These are phyloP conservation scores for Silene latifolia DNA, from an alignment of 148 eudicot species.

Conservation along the genomic window DNA sequence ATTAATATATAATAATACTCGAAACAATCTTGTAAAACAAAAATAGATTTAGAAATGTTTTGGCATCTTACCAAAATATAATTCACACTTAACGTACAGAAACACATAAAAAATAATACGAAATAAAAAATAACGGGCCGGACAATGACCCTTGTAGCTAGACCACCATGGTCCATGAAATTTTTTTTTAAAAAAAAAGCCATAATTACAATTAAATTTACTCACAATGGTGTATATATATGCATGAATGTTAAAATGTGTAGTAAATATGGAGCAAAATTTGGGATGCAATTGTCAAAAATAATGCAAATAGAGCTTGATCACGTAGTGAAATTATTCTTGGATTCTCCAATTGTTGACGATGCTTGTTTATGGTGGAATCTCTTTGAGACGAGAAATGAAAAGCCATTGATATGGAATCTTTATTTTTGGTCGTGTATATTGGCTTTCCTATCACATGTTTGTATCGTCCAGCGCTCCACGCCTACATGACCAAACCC, in stretches of 20 bases:
- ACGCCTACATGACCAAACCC: conserved; percentile 28
- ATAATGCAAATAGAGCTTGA: conserved; percentile 50
- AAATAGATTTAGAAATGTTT: no score
- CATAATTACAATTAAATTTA: no score
- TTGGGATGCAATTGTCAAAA: conserved; percentile 46
- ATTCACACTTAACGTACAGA: no score
- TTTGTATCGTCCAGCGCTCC: conserved; percentile 65
- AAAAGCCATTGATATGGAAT: conserved; percentile 60
- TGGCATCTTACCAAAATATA: no score
- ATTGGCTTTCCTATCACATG: conserved; percentile 80
- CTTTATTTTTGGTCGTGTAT: conserved; percentile 35
- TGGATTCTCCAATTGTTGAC: conserved; percentile 17
- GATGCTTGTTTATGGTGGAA: background rate
- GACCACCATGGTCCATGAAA: no score
- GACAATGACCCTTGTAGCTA: no score
- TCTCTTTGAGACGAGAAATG: conserved; percentile 39
- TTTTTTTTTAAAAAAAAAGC: no score
- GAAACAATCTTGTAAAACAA: no score
- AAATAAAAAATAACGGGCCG: no score
- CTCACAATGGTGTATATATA: background rate
- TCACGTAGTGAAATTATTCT: conserved; percentile 45
- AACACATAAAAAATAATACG: no score
- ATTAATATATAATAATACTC: no score
- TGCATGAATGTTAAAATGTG: background rate
- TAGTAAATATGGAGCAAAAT: conserved; percentile 34